Evolutionary conservation across 768 basidiomycete species (phyloP).

Genomic region (Mycena pura): DNA sequence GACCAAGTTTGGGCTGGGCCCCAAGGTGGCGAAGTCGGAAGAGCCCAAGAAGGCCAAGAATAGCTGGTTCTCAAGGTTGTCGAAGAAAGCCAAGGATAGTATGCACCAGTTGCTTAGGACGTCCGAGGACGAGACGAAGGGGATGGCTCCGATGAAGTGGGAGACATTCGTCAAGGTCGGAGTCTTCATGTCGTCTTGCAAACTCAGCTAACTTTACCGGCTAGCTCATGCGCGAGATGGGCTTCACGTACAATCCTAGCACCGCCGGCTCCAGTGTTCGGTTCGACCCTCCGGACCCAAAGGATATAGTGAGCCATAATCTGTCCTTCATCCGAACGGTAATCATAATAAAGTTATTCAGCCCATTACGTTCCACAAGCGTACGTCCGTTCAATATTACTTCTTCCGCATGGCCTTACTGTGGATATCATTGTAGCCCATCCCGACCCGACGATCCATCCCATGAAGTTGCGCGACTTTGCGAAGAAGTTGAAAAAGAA

Average conservation of each 20-base stretch:
- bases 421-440: slow-evolving; percentile 57
- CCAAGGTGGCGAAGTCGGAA: slow-evolving; percentile 43
- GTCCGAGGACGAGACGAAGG: slow-evolving; percentile 60
- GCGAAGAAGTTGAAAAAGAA: slow-evolving; percentile 63
- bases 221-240: slow-evolving; percentile 81
- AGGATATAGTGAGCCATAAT: slow-evolving; percentile 47
- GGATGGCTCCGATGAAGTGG: slow-evolving; percentile 74
- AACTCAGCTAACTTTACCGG: not conserved
- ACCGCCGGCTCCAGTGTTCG: slow-evolving; percentile 85
- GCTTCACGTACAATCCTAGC: slow-evolving; percentile 74
- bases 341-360: not conserved
- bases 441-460: slow-evolving; percentile 70
- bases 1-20: slow-evolving; percentile 50
- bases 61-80: slow-evolving; percentile 62
- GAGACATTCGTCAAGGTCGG: slow-evolving; percentile 76
- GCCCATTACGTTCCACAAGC: slow-evolving; percentile 75
- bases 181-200: not conserved
- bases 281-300: slow-evolving; percentile 73
- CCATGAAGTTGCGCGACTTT: slow-evolving; percentile 55
- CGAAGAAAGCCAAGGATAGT: slow-evolving; percentile 61
- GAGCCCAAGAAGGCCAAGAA: slow-evolving; percentile 53
- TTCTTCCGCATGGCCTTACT: slow-evolving; percentile 14
- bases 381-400: slow-evolving; percentile 44
- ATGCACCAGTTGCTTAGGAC: slow-evolving; percentile 73
- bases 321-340: not conserved